Percentiles rank a stretch among this genome's conserved stretches.
Conservation (phyloP, 208 protist genomes). For the Naegleria gruberi region DNA sequence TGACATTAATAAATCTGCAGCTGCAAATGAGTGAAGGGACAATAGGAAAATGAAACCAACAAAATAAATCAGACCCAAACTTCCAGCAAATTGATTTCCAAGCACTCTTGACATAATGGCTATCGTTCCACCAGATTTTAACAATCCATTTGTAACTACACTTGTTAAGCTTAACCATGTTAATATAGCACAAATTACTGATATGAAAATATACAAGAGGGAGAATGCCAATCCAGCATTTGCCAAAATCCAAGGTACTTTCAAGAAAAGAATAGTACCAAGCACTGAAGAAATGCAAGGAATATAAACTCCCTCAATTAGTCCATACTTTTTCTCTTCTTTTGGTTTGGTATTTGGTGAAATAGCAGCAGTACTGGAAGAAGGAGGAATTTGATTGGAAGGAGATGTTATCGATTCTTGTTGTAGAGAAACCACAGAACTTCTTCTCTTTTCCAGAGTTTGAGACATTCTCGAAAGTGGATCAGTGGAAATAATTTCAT, state of each 20-base stretch:
- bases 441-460: no score
- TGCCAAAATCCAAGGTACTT: not conserved
- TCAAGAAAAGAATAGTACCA: not conserved
- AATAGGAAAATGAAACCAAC: not conserved
- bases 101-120: not conserved
- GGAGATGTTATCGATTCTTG: no score
- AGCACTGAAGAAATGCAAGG: not conserved
- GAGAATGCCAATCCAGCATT: not conserved
- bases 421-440: no score
- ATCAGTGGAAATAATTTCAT: not conserved
- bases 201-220: not conserved
- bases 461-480: not conserved
- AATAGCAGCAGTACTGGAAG: not conserved
- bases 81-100: not conserved
- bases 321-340: not conserved
- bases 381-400: not conserved
- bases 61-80: not conserved
- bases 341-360: no score
- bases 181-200: not conserved
- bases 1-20: not conserved
- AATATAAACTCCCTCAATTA: not conserved
- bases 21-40: not conserved
- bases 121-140: not conserved
- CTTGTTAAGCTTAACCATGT: not conserved
- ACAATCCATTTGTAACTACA: not conserved